A percentile compares a stretch with the other conserved stretches of the same genome.
These are phyloP conservation scores for Pseudogymnoascus sp. DNA, from an alignment of 2,329 filamentous ascomycete species.

Conservation along the genomic window DNA sequence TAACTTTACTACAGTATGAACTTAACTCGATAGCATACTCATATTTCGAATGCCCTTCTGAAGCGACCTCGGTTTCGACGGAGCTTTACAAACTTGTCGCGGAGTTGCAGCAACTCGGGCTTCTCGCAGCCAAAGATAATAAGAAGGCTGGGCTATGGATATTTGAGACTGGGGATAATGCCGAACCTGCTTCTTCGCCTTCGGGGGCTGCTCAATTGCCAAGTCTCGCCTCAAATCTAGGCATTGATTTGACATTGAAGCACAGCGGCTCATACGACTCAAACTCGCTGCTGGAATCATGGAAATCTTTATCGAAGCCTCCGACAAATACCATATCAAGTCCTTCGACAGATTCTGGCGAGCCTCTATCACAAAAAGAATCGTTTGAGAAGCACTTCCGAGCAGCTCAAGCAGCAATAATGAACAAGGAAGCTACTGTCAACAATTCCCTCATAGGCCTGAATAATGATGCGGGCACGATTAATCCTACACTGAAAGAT, in stretches of 20 bases:
- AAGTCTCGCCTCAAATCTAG: background rate
- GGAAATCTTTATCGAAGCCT: slow-evolving; percentile 5
- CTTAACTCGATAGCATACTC: slow-evolving; percentile 29
- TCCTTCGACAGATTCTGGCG: background rate
- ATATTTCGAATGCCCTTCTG: slow-evolving; percentile 23
- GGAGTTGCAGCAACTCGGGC: slow-evolving; percentile 19
- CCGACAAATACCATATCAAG: background rate
- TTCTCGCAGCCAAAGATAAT: slow-evolving; percentile 1
- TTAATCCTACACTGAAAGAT: slow-evolving; percentile 20
- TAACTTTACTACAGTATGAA: slow-evolving; percentile 22
- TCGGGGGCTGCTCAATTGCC: background rate
- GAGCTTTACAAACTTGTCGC: slow-evolving; percentile 23
- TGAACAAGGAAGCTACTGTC: background rate
- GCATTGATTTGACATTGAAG: background rate
- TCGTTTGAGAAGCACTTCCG: background rate
- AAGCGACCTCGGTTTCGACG: slow-evolving; percentile 11
- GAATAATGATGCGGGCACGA: slow-evolving; percentile 14
- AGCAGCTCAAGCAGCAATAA: background rate
- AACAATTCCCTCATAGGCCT: background rate
- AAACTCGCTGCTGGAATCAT: slow-evolving; percentile 16
- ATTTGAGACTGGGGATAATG: background rate
- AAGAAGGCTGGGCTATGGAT: slow-evolving; percentile 8
- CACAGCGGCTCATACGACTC: slow-evolving; percentile 9
- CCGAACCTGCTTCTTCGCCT: background rate
- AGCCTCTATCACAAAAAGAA: slow-evolving; percentile 4